Base-by-base conservation (phyloP, 148 eudicot genomes). In the Silene conica region DNA sequence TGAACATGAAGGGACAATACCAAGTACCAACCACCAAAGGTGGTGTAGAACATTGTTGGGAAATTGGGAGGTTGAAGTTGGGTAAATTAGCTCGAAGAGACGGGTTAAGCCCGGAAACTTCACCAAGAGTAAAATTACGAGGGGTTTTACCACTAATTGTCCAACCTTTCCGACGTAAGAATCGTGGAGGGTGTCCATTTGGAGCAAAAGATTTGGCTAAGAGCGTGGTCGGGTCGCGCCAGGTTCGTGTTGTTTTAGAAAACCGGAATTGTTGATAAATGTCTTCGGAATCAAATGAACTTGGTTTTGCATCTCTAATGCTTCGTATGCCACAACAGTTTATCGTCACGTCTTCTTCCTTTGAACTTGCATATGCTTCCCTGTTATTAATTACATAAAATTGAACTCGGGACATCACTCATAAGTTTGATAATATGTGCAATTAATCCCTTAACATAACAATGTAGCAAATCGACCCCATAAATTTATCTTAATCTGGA, bases 1-100 rank as follows among this genome's bases (percentile, higher is more conserved):
- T 77, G 60, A 92, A 88, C 82, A 90, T 80, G 74, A 89, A 90
- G 14, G 98, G 96, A 22, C 84, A 74, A 28, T 83, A 87, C 98
- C 98, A 88, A 65, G 87, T 92, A 14, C 96, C 98, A 7, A 92
- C 87, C 11, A 83, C 77, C 63, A 80, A 67, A 0, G 89, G 61
- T 15, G 74, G 28, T 26, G 28, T 41, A 0, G 83, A 83, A 46
- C 41, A 41, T 65, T 82, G 82, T 34, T 52, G n/a, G 0, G 88
- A 74, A 38, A 61, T 3, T 8, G 86, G 71, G 38, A 80, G 80
- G 21, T 77, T 68, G 20, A 87, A 80, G 18, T 76, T 79, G 10
- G 89, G 96, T 57, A 87, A 85, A 48, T 68, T 79, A 22, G 81
- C 80, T 0, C 96, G 87, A 5, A 89, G 90, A 52, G 81, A n/a